These are phyloP conservation scores for Hordeum vulgare DNA, from an alignment of 176 grass and related monocot genomes.

Conservation along the genomic window DNA sequence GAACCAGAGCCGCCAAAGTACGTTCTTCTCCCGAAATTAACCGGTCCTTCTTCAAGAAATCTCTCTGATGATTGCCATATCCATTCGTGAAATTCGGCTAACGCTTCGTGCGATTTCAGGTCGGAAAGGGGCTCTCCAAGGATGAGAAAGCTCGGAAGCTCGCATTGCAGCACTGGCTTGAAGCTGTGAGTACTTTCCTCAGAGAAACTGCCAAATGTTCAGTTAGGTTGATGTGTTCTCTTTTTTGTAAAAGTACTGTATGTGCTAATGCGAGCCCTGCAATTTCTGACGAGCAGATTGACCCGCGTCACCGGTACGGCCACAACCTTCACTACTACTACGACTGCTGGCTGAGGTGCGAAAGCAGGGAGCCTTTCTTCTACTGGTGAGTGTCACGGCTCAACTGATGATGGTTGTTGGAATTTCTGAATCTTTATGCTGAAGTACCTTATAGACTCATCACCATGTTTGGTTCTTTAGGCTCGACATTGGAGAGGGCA, in stretches of 20 bases:
- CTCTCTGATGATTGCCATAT: background rate
- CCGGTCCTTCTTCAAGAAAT: background rate
- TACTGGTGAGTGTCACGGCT: slow-evolving; percentile 55
- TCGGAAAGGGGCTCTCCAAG: slow-evolving; percentile 80
- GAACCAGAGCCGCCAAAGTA: slow-evolving; percentile 77
- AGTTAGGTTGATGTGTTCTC: background rate
- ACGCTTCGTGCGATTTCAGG: slow-evolving; percentile 29
- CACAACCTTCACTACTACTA: slow-evolving; percentile 97
- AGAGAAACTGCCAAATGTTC: background rate
- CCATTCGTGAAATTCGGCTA: background rate
- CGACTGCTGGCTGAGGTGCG: slow-evolving; percentile 68
- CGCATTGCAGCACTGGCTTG: slow-evolving; percentile 87
- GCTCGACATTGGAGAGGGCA: slow-evolving; percentile 91
- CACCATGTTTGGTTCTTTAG: slow-evolving; percentile 14
- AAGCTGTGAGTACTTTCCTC: slow-evolving; percentile 50
- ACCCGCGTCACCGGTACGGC: slow-evolving; percentile 90
- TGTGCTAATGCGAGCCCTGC: background rate
- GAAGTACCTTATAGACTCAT: background rate
- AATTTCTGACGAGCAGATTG: slow-evolving; percentile 51
- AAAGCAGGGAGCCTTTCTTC: slow-evolving; percentile 97
- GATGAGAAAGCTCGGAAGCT: slow-evolving; percentile 87
- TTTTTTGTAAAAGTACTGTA: background rate
- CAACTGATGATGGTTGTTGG: background rate
- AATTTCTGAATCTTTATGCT: background rate
- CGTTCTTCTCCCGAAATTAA: background rate